Evolutionary conservation across 1,284 basidiomycete species (phyloP).

Genomic region (Ceratobasidium theobromae): DNA sequence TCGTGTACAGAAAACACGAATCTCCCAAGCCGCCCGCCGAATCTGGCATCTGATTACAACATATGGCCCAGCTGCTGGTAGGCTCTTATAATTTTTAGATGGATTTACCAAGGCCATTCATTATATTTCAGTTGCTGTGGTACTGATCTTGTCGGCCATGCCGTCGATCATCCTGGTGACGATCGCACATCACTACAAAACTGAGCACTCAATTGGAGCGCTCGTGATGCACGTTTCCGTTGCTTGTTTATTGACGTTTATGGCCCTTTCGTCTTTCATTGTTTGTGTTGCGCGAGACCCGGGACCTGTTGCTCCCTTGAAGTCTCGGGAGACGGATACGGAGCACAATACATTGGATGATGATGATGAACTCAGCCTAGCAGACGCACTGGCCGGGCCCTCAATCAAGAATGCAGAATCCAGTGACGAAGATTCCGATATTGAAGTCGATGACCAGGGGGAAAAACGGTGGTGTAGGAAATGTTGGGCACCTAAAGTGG

Average conservation of each 20-base stretch:
- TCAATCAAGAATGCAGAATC: not conserved
- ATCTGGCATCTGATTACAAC: not conserved
- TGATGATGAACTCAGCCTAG: conserved; percentile 50
- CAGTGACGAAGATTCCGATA: conserved; percentile 24
- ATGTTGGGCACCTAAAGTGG: conserved; percentile 18
- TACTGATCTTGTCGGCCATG: conserved; percentile 66
- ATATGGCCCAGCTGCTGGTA: conserved; percentile 19
- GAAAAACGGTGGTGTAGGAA: conserved; percentile 67
- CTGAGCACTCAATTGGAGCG: conserved; percentile 50
- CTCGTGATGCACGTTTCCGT: conserved; percentile 57
- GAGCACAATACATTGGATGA: conserved; percentile 35
- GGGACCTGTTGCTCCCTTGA: conserved; percentile 49
- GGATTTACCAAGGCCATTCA: not conserved
- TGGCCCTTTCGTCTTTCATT: conserved; percentile 68
- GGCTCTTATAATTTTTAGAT: not conserved
- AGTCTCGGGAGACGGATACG: conserved; percentile 36
- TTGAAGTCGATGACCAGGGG: conserved; percentile 33
- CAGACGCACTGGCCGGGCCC: conserved; percentile 53
- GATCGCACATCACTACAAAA: conserved; percentile 62
- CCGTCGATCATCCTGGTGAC: conserved; percentile 69
- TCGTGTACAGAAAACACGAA: not conserved
- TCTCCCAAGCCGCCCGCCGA: not conserved
- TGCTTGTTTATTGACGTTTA: conserved; percentile 64
- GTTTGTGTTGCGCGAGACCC: conserved; percentile 71
- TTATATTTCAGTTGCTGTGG: conserved; percentile 46